A percentile compares a stretch with the other conserved stretches of the same genome.
These are phyloP conservation scores for Lachnellula hyalina DNA, from an alignment of 2,329 filamentous ascomycete genomes.

Conservation along the genomic window DNA sequence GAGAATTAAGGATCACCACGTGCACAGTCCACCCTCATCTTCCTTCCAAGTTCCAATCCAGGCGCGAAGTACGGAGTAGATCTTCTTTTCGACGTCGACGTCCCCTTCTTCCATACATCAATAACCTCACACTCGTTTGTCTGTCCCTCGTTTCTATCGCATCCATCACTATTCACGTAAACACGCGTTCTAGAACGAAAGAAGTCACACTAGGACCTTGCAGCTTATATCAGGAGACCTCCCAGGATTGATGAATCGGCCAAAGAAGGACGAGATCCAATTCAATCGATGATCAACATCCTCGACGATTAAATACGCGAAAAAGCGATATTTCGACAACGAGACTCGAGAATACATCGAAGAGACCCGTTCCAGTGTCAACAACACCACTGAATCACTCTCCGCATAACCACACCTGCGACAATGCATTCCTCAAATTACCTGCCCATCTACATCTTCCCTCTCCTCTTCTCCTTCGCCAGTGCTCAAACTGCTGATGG, in stretches of 20 bases:
- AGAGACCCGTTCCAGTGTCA: background rate
- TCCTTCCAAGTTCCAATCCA: too few relatives aligned
- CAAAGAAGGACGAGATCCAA: background rate
- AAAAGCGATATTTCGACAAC: background rate
- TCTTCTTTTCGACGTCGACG: background rate
- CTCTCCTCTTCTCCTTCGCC: background rate
- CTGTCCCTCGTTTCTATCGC: background rate
- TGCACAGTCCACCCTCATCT: too few relatives aligned
- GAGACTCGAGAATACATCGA: background rate
- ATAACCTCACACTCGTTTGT: background rate
- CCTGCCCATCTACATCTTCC: constrained; percentile 1
- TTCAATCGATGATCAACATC: background rate
- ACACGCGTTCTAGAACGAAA: background rate
- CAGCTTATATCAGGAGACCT: background rate
- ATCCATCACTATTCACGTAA: background rate
- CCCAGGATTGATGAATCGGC: too few relatives aligned
- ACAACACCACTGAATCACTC: background rate
- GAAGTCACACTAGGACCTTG: background rate
- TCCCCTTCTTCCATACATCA: background rate
- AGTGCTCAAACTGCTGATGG: constrained; percentile 17
- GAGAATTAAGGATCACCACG: too few relatives aligned
- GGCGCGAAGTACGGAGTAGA: too few relatives aligned
- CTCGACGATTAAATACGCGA: background rate
- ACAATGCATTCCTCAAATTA: constrained; percentile 2
- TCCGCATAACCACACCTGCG: background rate